Evolutionary conservation across 345 rosid species (phyloP).

Genomic region (Pistacia integerrima): DNA sequence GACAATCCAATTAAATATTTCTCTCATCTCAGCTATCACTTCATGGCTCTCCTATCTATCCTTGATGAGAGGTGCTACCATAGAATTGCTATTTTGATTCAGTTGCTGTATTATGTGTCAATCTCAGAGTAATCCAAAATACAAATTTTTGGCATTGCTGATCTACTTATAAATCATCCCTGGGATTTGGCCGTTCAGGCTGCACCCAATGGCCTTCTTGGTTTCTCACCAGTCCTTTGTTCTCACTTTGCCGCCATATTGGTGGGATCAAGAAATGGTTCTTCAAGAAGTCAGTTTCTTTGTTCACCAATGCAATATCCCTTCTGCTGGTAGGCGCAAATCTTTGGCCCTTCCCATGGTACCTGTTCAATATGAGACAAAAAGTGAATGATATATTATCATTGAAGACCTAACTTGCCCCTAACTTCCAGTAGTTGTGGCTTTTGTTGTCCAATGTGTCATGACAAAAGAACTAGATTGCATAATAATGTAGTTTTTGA

Average conservation of each 20-base stretch:
- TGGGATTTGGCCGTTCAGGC: constrained; percentile 5
- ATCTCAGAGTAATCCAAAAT: not conserved
- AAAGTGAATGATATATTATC: not conserved
- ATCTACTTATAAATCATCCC: not conserved
- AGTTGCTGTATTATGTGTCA: not conserved
- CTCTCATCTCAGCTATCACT: not conserved
- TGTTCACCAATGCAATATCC: constrained; percentile 34
- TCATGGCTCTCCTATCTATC: not conserved
- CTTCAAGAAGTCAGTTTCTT: constrained; percentile 20
- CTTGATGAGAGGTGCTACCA: not conserved
- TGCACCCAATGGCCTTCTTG: constrained; percentile 18
- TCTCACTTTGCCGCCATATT: constrained; percentile 22
- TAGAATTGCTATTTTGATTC: not conserved
- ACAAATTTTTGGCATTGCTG: not conserved
- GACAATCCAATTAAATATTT: not conserved
- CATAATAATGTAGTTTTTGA: not conserved
- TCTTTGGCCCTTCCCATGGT: constrained; percentile 26
- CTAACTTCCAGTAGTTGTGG: not conserved
- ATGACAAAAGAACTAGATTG: not conserved
- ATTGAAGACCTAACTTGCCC: not conserved
- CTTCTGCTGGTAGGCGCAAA: constrained; percentile 19
- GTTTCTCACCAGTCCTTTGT: constrained; percentile 28
- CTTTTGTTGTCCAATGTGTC: not conserved
- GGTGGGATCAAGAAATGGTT: constrained; percentile 22
- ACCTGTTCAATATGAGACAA: constrained; percentile 12